Conservation (phyloP, 192 early-diverging fungal species). For the Podila verticillata region DNA sequence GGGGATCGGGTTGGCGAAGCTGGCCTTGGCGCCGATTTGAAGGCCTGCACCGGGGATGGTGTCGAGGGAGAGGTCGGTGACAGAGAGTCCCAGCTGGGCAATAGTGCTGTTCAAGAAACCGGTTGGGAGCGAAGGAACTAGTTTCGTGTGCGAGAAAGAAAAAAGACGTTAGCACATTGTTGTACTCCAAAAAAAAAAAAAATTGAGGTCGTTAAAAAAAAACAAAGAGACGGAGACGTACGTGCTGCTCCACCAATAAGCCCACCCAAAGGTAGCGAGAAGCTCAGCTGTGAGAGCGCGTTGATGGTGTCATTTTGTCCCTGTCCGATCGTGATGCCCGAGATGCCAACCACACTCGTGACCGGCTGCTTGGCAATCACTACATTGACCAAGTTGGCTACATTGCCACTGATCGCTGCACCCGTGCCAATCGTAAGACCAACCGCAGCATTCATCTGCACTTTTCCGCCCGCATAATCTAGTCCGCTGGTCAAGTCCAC, state of each 20-base stretch:
- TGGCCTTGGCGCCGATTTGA: constrained; percentile 25
- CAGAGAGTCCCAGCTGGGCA: constrained; percentile 27
- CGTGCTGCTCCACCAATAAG: constrained; percentile 33
- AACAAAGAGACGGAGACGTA: background rate
- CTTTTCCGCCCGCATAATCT: constrained; percentile 26
- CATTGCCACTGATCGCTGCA: constrained; percentile 26
- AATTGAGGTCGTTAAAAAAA: no score
- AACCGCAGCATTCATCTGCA: constrained; percentile 30
- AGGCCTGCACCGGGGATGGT: constrained; percentile 45
- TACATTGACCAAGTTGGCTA: constrained; percentile 37
- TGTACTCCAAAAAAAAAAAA: background rate
- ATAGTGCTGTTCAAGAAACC: constrained; percentile 23
- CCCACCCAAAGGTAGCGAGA: constrained; percentile 21
- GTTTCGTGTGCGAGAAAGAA: background rate
- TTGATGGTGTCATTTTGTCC: constrained; percentile 27
- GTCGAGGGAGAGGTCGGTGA: constrained; percentile 33
- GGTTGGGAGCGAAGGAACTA: constrained; percentile 23
- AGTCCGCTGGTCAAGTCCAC: constrained; percentile 27
- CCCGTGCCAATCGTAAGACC: constrained; percentile 41
- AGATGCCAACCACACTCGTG: constrained; percentile 16
- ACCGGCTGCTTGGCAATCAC: constrained; percentile 39
- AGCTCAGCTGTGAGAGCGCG: constrained; percentile 28
- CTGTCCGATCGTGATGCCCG: constrained; percentile 39
- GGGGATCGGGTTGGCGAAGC: constrained; percentile 46
- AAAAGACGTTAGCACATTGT: background rate